Evolutionary conservation across 352 stramenopile species (phyloP).

Genomic region (Phytopythium helicoides): DNA sequence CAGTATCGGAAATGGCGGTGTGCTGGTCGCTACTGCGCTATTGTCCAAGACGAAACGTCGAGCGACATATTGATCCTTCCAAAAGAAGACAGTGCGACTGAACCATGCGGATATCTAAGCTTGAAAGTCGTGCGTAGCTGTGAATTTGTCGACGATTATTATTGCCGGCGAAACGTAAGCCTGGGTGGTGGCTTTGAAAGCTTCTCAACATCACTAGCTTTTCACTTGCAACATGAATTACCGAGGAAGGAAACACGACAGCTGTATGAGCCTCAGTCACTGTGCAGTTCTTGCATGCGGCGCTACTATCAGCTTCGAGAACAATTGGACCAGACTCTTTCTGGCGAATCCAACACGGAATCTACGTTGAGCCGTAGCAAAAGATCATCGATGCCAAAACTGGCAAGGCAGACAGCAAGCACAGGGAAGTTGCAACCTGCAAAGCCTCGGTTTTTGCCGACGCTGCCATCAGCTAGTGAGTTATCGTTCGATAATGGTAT

Average conservation of each 20-base stretch:
- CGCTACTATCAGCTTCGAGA: constrained; percentile 45
- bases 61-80: constrained; percentile 5
- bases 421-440: background rate
- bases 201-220: constrained; percentile 36
- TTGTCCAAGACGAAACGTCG: background rate
- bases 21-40: constrained; percentile 34
- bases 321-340: constrained; percentile 27
- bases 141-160: constrained; percentile 58
- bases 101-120: constrained; percentile 49
- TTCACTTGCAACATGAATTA: constrained; percentile 57
- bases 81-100: constrained; percentile 4
- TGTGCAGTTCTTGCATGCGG: constrained; percentile 43
- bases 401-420: background rate
- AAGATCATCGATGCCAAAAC: background rate
- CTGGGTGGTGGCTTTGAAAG: constrained; percentile 36
- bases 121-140: constrained; percentile 69
- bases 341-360: background rate
- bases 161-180: constrained; percentile 36
- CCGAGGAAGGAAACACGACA: constrained; percentile 44
- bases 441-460: background rate
- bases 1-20: constrained; percentile 52
- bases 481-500: no score
- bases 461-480: background rate
- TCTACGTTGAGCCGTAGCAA: background rate
- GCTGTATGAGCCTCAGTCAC: constrained; percentile 54